Conservation (phyloP, 108 stramenopile species). For the Fragilaria radians region DNA sequence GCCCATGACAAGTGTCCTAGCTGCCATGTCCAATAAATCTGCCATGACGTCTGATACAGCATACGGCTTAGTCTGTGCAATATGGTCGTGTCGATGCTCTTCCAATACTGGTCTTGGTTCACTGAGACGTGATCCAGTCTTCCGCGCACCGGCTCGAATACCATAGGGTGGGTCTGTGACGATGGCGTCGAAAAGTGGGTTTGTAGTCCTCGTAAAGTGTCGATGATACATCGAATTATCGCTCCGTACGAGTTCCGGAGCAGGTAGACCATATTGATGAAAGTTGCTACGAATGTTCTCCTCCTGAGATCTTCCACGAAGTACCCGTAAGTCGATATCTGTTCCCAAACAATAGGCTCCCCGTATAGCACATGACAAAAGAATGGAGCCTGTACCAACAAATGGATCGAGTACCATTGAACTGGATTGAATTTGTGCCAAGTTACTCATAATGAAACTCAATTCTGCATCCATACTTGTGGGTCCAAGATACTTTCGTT, state of each 20-base stretch:
- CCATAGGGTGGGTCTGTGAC: conserved; percentile 83
- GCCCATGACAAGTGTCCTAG: conserved; percentile 58
- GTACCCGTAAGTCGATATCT: conserved; percentile 92
- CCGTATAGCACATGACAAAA: conserved; percentile 80
- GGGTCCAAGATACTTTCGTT: conserved; percentile 91
- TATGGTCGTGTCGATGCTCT: conserved; percentile 85
- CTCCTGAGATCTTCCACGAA: conserved; percentile 69
- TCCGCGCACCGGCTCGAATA: conserved; percentile 93
- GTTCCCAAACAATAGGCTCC: conserved; percentile 89
- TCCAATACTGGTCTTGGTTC: conserved; percentile 54
- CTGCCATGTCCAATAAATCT: conserved; percentile 83
- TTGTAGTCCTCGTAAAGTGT: conserved; percentile 49
- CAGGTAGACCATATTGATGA: conserved; percentile 74
- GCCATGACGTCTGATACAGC: conserved; percentile 88
- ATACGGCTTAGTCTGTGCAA: conserved; percentile 88
- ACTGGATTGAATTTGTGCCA: conserved; percentile 53
- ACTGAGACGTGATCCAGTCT: conserved; percentile 49
- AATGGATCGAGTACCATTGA: conserved; percentile 90
- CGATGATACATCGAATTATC: conserved; percentile 87
- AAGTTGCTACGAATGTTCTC: conserved; percentile 82
- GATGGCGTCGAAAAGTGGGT: conserved; percentile 81
- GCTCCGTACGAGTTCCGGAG: conserved; percentile 87
- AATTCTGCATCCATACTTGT: conserved; percentile 98
- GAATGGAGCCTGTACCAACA: conserved; percentile 95
- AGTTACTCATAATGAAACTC: conserved; percentile 91